Percentiles rank a stretch among this genome's conserved stretches.
These are phyloP conservation scores for Trypanosoma platydactyli DNA, from an alignment of 208 protist genomes.

Conservation along the genomic window DNA sequence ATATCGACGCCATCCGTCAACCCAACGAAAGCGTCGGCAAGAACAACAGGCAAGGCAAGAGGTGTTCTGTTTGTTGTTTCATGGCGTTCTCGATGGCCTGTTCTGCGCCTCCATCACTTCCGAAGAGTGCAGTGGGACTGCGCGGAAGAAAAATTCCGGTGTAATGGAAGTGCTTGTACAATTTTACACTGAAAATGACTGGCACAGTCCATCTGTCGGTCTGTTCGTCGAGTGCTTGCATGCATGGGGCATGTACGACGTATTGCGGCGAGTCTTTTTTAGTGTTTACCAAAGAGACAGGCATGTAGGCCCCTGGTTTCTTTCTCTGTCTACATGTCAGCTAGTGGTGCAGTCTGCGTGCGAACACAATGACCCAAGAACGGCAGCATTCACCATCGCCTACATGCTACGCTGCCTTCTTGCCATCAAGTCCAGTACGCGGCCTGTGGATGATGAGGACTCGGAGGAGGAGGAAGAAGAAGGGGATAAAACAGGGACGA, in stretches of 20 bases:
- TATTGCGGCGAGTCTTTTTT: slow-evolving; percentile 49
- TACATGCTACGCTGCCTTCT: slow-evolving; percentile 29
- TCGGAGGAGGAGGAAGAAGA: not conserved
- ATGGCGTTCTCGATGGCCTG: slow-evolving; percentile 13
- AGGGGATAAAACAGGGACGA: not conserved
- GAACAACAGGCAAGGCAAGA: slow-evolving; percentile 19
- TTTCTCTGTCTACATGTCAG: slow-evolving; percentile 18
- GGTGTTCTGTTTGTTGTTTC: slow-evolving; percentile 24
- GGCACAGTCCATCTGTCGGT: slow-evolving; percentile 45
- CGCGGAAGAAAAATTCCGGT: not conserved
- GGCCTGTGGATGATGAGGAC: not conserved
- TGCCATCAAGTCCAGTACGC: not conserved
- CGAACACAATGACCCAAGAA: slow-evolving; percentile 15
- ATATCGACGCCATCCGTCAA: not conserved
- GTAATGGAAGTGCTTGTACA: slow-evolving; percentile 26
- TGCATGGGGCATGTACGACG: slow-evolving; percentile 43
- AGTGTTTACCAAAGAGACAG: slow-evolving; percentile 30
- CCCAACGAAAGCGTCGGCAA: not conserved
- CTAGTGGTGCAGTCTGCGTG: slow-evolving; percentile 22
- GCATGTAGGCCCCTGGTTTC: not conserved
- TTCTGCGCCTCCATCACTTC: slow-evolving; percentile 1
- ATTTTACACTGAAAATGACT: slow-evolving; percentile 33
- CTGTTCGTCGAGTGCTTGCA: slow-evolving; percentile 49
- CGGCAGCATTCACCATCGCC: slow-evolving; percentile 19
- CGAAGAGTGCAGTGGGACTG: not conserved